phyloP scores from a whole-genome alignment of 345 rosid species.

The Excoecaria agallocha region DNA sequence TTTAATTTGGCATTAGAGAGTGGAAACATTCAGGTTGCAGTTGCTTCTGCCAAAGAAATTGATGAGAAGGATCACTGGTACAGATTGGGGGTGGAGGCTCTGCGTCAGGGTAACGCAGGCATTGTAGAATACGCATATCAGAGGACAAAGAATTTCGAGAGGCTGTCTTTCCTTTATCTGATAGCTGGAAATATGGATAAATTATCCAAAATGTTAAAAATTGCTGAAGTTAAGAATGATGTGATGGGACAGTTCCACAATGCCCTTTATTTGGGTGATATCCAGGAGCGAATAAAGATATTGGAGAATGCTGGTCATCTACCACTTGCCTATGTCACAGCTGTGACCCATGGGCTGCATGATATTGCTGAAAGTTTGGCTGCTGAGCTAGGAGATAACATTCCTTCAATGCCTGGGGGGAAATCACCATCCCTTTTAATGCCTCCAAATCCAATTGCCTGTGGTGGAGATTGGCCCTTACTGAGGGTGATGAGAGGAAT shows the following conservation, averaged over 20 bases:
- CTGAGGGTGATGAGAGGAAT: constrained; percentile 90
- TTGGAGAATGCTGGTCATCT: constrained; percentile 84
- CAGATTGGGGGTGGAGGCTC: constrained; percentile 92
- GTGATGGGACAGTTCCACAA: constrained; percentile 97
- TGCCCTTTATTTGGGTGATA: constrained; percentile 86
- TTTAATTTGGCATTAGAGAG: constrained; percentile 94
- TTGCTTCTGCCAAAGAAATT: constrained; percentile 92
- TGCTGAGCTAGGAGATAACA: constrained; percentile 62
- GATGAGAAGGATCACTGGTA: constrained; percentile 97
- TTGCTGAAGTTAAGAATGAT: constrained; percentile 89
- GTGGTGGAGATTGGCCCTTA: constrained; percentile 97
- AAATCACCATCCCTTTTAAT: constrained; percentile 67
- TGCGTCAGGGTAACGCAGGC: constrained; percentile 92
- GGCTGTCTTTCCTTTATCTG: constrained; percentile 88
- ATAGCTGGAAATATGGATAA: constrained; percentile 82
- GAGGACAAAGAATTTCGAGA: constrained; percentile 95
- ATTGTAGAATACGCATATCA: constrained; percentile 95
- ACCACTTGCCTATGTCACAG: constrained; percentile 83
- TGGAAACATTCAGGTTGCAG: constrained; percentile 92
- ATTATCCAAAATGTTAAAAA: constrained; percentile 84
- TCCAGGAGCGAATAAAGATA: constrained; percentile 81
- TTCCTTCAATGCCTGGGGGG: constrained; percentile 72
- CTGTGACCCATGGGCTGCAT: constrained; percentile 73
- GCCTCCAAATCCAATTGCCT: constrained; percentile 70
- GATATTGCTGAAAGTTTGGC: constrained; percentile 75